Conservation (phyloP, 2,329 filamentous ascomycete genomes). For the Septoria linicola region DNA sequence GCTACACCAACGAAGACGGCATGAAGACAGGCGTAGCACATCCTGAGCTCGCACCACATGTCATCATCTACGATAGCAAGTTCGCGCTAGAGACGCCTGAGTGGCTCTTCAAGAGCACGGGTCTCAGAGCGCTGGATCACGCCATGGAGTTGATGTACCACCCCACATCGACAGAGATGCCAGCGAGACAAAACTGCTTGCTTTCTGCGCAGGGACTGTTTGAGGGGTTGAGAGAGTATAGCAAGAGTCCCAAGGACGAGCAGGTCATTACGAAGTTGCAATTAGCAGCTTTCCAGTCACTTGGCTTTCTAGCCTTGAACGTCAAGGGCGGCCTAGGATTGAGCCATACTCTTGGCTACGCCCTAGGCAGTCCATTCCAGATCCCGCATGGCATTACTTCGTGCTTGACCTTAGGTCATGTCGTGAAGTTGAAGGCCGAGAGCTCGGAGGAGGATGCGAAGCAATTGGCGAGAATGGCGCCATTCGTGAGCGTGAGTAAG, state of each 20-base stretch:
- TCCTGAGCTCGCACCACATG: slow-evolving; percentile 46
- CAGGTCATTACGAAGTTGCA: slow-evolving; percentile 53
- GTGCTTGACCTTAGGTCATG: slow-evolving; percentile 55
- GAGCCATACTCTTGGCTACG: slow-evolving; percentile 46
- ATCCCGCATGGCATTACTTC: slow-evolving; percentile 59
- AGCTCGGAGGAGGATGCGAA: slow-evolving; percentile 45
- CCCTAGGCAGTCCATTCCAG: slow-evolving; percentile 54
- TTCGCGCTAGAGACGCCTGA: slow-evolving; percentile 54
- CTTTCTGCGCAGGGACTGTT: slow-evolving; percentile 51
- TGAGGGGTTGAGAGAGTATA: slow-evolving; percentile 49
- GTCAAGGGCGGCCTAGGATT: slow-evolving; percentile 53
- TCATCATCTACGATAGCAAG: slow-evolving; percentile 54
- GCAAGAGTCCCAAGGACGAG: slow-evolving; percentile 46
- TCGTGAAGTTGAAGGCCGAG: slow-evolving; percentile 54
- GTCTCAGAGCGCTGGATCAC: slow-evolving; percentile 56
- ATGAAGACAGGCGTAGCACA: slow-evolving; percentile 49
- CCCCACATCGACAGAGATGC: slow-evolving; percentile 52
- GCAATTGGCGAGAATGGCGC: slow-evolving; percentile 47
- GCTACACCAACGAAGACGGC: slow-evolving; percentile 52
- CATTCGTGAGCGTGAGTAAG: slow-evolving; percentile 43
- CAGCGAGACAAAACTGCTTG: slow-evolving; percentile 47
- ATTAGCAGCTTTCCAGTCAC: slow-evolving; percentile 52
- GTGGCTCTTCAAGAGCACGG: slow-evolving; percentile 53
- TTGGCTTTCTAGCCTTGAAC: slow-evolving; percentile 53
- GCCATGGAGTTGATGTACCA: slow-evolving; percentile 56